These are phyloP conservation scores for Simplicillium aogashimaense DNA, from an alignment of 2,329 filamentous ascomycete species.

Conservation along the genomic window DNA sequence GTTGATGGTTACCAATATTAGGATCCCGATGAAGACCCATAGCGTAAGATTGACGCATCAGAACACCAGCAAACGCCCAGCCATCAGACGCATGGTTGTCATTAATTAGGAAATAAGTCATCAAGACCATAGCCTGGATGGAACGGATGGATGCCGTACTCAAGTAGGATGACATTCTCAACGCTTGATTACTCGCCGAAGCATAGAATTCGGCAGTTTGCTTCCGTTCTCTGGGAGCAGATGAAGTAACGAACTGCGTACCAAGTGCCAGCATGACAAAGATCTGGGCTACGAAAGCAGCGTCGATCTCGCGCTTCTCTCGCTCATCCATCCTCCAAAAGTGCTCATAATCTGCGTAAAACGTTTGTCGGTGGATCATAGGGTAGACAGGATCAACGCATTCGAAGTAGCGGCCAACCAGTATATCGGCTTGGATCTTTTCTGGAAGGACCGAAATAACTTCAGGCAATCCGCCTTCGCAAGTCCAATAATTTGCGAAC, in stretches of 20 bases:
- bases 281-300: slow-evolving; percentile 60
- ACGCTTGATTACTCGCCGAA: slow-evolving; percentile 67
- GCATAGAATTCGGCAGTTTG: slow-evolving; percentile 76
- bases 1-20: slow-evolving; percentile 45
- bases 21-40: slow-evolving; percentile 75
- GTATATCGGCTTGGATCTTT: slow-evolving; percentile 65
- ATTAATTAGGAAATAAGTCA: slow-evolving; percentile 77
- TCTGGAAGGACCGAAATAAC: slow-evolving; percentile 67
- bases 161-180: slow-evolving; percentile 67
- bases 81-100: slow-evolving; percentile 77
- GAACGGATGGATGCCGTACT: slow-evolving; percentile 64
- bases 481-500: slow-evolving; percentile 80
- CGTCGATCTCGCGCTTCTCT: slow-evolving; percentile 54
- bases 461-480: slow-evolving; percentile 63
- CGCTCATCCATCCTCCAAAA: slow-evolving; percentile 56
- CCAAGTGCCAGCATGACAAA: slow-evolving; percentile 72
- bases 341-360: slow-evolving; percentile 68
- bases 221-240: slow-evolving; percentile 51
- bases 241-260: slow-evolving; percentile 62
- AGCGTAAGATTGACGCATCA: slow-evolving; percentile 70
- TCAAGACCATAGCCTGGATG: slow-evolving; percentile 70
- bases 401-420: slow-evolving; percentile 55
- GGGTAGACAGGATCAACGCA: slow-evolving; percentile 73
- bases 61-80: slow-evolving; percentile 70
- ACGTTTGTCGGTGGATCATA: slow-evolving; percentile 66